phyloP scores from a whole-genome alignment of 2,329 filamentous ascomycete species.

The Trichoderma aggressivum region DNA sequence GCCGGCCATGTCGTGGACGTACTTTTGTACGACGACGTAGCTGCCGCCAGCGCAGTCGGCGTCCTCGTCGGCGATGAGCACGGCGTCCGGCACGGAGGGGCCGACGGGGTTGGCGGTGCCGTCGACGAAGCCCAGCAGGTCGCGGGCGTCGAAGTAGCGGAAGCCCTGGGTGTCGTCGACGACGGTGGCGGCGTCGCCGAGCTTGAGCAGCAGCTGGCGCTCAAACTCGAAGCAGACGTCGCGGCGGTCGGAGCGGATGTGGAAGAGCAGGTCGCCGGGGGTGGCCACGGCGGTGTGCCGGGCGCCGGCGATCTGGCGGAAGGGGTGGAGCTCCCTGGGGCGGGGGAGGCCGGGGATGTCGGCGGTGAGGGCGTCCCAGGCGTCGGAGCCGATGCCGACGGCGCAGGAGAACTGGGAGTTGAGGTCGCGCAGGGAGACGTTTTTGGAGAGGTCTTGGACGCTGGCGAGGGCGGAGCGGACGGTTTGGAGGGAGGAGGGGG shows the following conservation, averaged over 20 bases:
- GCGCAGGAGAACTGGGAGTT: constrained; percentile 46
- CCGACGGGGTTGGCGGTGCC: constrained; percentile 58
- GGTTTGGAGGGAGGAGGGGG: constrained; percentile 35
- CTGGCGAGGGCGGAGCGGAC: constrained; percentile 44
- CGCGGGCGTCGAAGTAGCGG: constrained; percentile 57
- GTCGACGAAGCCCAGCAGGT: constrained; percentile 58
- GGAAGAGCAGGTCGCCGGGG: constrained; percentile 55
- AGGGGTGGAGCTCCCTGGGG: constrained; percentile 46
- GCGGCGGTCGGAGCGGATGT: constrained; percentile 54
- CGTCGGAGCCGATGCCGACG: constrained; percentile 50
- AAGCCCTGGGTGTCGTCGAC: constrained; percentile 55
- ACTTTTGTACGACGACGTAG: constrained; percentile 59
- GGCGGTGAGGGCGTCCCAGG: constrained; percentile 45
- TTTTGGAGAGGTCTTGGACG: constrained; percentile 48
- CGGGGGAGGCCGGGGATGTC: constrained; percentile 36
- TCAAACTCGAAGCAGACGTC: constrained; percentile 60
- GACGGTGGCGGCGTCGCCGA: constrained; percentile 46
- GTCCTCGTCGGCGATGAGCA: constrained; percentile 45
- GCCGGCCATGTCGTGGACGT: constrained; percentile 48
- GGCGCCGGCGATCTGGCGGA: constrained; percentile 44
- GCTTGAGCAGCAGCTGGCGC: constrained; percentile 47
- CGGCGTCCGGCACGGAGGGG: constrained; percentile 38
- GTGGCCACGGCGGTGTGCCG: constrained; percentile 53
- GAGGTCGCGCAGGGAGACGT: constrained; percentile 49
- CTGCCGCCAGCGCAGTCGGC: constrained; percentile 44